Base-by-base conservation (phyloP, 2,329 filamentous ascomycete genomes). In the Pseudogymnoascus sp. region DNA sequence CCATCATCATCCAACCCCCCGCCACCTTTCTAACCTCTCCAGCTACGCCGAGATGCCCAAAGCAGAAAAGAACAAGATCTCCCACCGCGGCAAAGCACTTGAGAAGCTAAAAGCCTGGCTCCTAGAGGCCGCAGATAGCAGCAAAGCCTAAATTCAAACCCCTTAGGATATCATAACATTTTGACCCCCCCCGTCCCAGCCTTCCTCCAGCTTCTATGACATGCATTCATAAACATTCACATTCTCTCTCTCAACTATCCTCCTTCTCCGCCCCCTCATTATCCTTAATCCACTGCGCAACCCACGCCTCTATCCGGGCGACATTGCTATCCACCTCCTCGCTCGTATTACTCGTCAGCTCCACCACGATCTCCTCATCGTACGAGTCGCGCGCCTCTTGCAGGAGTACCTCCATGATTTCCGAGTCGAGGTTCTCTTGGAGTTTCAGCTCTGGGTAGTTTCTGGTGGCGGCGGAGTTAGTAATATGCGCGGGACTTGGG, bases 21-120 rank as follows among this genome's bases (percentile, higher is more conserved):
- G 31, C n/a, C 23, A n/a, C 14, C 36, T 28, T 16, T 46, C 66
- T 69, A n/a, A 68, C 60, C 25, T 34, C 36, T n/a, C 66, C 49
- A 89, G 86, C 2, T 89, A 96, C 74, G 95, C 95, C 28, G 95
- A 99, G 79, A 99, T 99, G 95, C 89, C 91, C 61, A 93, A 89
- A 76, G 77, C 75, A 8, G 85, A 87, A 73, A 96, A 96, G 86
- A 99, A 97, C 79, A 85, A 87, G 72, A 91, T 99, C 71, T 97
- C 93, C 25, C 95, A 99, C 77, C 89, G 95, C 46, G 88, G 84
- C 68, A 90, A 88, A 72, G 95, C 95, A n/a, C 79, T 99, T 62
- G 83, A 86, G 67, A 96, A 96, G 77, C 81, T 99, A 67, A 90
- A 91, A 72, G 81, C 80, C 37, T 97, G 93, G 91, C 82, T 96